Percentiles rank a stretch among this genome's conserved stretches.
Evolutionary conservation across 2,329 filamentous ascomycete genomes (phyloP).

Genomic region (Bipolaris victoriae): DNA sequence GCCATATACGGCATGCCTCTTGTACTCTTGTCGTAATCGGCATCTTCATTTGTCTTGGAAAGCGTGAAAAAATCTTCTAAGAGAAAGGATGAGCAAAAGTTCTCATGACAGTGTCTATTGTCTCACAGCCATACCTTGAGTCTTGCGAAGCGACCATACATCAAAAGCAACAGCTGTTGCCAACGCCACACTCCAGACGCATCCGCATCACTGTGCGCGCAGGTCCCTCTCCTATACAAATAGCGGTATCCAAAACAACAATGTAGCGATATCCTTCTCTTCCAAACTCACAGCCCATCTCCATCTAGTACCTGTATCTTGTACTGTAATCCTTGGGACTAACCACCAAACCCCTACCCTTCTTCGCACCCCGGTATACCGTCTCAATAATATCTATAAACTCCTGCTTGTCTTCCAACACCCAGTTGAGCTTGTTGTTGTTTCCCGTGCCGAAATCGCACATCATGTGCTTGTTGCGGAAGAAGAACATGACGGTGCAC

Average conservation of each 20-base stretch:
- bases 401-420: constrained; percentile 96
- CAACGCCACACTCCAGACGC: background rate
- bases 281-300: background rate
- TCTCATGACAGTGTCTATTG: constrained; percentile 1
- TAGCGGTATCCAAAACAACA: background rate
- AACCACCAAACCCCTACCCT: constrained; percentile 93
- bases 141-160: constrained; percentile 1
- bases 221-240: background rate
- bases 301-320: constrained; percentile 66
- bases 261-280: background rate
- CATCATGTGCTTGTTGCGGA: constrained; percentile 99
- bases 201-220: background rate
- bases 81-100: constrained; percentile 12
- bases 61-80: background rate
- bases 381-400: constrained; percentile 98
- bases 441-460: constrained; percentile 95
- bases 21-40: background rate
- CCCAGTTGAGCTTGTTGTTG: constrained; percentile 98
- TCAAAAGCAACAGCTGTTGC: constrained; percentile 1
- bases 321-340: constrained; percentile 86
- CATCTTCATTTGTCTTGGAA: background rate
- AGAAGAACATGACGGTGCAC: constrained; percentile 97
- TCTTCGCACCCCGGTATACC: constrained; percentile 97
- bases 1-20: background rate
- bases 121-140: constrained; percentile 17